Evolutionary conservation across 1,284 basidiomycete genomes (phyloP).

Genomic region (Fomitopsis schrenkii): DNA sequence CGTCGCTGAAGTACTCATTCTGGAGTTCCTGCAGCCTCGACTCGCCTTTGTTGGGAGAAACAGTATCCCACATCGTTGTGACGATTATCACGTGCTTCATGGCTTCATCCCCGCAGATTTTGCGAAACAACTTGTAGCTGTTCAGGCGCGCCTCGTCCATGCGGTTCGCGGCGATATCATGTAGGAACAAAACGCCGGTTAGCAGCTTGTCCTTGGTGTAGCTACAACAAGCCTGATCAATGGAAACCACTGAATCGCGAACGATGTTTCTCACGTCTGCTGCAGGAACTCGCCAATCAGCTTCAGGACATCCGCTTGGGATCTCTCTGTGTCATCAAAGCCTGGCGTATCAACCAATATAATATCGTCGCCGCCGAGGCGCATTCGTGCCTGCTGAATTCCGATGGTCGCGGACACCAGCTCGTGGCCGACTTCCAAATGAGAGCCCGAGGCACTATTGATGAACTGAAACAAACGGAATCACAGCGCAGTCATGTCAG

Average conservation of each 20-base stretch:
- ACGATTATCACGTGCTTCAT: constrained; percentile 27
- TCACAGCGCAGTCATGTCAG: background rate
- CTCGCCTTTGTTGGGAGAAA: constrained; percentile 6
- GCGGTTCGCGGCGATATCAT: constrained; percentile 49
- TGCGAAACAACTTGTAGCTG: constrained; percentile 46
- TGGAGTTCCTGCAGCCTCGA: constrained; percentile 12
- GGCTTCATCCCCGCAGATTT: constrained; percentile 44
- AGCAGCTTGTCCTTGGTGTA: constrained; percentile 35
- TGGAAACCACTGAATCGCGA: too few relatives aligned
- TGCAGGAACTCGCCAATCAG: background rate
- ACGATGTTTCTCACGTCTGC: background rate
- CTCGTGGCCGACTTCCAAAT: constrained; percentile 12
- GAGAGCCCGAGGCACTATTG: constrained; percentile 17
- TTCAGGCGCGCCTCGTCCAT: constrained; percentile 44
- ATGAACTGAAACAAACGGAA: constrained; percentile 15
- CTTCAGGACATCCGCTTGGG: constrained; percentile 35
- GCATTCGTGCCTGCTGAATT: constrained; percentile 12
- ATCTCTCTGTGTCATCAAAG: constrained; percentile 36
- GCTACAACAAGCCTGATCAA: constrained; percentile 14
- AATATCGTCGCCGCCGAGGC: background rate
- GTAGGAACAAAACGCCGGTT: constrained; percentile 51
- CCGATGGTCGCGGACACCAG: constrained; percentile 16
- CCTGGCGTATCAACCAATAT: constrained; percentile 33
- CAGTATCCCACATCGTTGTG: constrained; percentile 23
- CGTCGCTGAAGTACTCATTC: constrained; percentile 17